phyloP scores from a whole-genome alignment of 164 flowering plant genomes.

The Annona squamosa region DNA sequence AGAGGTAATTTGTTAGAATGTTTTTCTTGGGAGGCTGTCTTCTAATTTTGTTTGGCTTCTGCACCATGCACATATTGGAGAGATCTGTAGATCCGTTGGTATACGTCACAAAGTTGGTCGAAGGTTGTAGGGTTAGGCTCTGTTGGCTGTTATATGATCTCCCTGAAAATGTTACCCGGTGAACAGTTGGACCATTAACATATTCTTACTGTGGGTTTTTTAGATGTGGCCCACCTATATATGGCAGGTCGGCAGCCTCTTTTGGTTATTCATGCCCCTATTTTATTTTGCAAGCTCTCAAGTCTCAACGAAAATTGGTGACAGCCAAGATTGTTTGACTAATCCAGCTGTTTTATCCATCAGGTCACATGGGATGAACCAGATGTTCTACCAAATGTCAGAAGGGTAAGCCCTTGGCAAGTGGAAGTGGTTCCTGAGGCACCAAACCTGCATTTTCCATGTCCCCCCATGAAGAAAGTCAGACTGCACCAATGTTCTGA shows the following conservation, averaged over 20 bases:
- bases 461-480: conserved; percentile 36
- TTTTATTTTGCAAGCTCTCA: neutral
- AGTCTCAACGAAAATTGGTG: neutral
- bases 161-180: no score
- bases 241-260: neutral
- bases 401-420: conserved; percentile 78
- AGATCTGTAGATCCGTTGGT: no score
- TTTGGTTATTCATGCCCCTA: neutral
- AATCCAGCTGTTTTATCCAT: neutral
- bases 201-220: no score
- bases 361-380: conserved; percentile 70
- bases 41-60: no score
- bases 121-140: no score
- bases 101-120: no score
- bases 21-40: no score
- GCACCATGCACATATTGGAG: no score
- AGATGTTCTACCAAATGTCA: conserved; percentile 39
- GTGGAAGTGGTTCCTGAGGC: conserved; percentile 36
- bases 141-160: no score
- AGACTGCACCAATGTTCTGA: conserved; percentile 25
- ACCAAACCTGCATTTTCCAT: conserved; percentile 21
- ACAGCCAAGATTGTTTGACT: neutral
- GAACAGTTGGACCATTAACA: no score
- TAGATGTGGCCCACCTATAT: no score
- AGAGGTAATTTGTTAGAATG: no score